Evolutionary conservation across 1,139 yeast species (phyloP).

Genomic region (Debaryomyces robertsiae): DNA sequence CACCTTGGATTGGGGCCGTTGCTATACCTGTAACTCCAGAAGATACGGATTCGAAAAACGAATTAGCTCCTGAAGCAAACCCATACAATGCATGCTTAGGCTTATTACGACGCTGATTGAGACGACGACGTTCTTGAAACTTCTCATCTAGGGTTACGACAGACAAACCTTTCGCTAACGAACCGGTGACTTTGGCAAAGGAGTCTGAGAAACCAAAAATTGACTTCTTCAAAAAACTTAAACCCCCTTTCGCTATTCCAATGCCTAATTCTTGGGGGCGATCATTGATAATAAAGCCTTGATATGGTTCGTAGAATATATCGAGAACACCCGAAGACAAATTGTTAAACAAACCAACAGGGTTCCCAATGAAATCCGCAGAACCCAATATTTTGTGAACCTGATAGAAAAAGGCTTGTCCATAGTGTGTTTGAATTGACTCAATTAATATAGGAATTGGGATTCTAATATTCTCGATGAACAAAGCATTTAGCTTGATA

Average conservation of each 20-base stretch:
- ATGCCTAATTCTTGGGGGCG: conserved; percentile 95
- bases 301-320: conserved; percentile 95
- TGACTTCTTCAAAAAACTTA: conserved; percentile 90
- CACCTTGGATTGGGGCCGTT: conserved; percentile 87
- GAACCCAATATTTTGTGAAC: conserved; percentile 92
- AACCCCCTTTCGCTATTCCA: conserved; percentile 93
- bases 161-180: conserved; percentile 90
- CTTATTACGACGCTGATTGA: conserved; percentile 71
- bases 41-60: conserved; percentile 82
- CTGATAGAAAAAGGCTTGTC: conserved; percentile 90
- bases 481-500: conserved; percentile 80
- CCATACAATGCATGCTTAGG: conserved; percentile 93
- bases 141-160: conserved; percentile 85
- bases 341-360: conserved; percentile 93
- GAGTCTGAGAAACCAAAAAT: conserved; percentile 95
- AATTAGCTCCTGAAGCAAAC: conserved; percentile 82
- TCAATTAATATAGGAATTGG: conserved; percentile 75
- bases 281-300: conserved; percentile 91
- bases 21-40: conserved; percentile 93
- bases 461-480: conserved; percentile 86
- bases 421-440: conserved; percentile 81
- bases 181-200: conserved; percentile 88
- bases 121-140: conserved; percentile 80
- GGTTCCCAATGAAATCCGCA: conserved; percentile 95
- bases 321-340: conserved; percentile 94